Percentiles rank a stretch among this genome's conserved stretches.
phyloP scores from a whole-genome alignment of 306 rosid genomes.

The Luffa acutangula region DNA sequence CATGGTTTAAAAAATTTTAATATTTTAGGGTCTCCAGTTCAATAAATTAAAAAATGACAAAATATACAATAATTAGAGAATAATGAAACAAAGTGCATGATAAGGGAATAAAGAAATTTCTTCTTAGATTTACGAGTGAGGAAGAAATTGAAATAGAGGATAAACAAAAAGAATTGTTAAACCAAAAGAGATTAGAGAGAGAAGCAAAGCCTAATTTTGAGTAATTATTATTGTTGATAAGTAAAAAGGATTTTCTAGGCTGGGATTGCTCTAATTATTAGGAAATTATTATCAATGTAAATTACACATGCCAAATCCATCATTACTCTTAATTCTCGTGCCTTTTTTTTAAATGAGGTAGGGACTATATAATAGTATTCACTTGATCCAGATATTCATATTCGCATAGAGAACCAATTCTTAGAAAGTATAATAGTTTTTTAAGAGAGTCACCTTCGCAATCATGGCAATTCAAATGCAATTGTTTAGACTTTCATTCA shows the following conservation, averaged over 20 bases:
- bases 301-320: neutral
- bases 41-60: too few relatives aligned
- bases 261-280: neutral
- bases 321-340: neutral
- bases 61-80: too few relatives aligned
- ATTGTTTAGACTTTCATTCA: slow-evolving; percentile 16
- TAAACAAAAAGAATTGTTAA: too few relatives aligned
- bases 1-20: too few relatives aligned
- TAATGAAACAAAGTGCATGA: too few relatives aligned
- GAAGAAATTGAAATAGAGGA: too few relatives aligned
- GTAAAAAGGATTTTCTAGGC: too few relatives aligned
- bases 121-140: too few relatives aligned
- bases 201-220: neutral
- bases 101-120: too few relatives aligned
- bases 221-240: neutral
- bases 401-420: neutral
- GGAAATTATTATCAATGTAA: neutral
- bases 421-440: too few relatives aligned
- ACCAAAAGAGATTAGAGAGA: neutral
- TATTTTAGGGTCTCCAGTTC: too few relatives aligned
- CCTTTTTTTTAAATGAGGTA: neutral
- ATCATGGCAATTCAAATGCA: slow-evolving; percentile 15
- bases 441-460: neutral
- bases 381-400: neutral
- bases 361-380: neutral